Base-by-base conservation (phyloP, 2,329 filamentous ascomycete species). In the Colletotrichum tanaceti region DNA sequence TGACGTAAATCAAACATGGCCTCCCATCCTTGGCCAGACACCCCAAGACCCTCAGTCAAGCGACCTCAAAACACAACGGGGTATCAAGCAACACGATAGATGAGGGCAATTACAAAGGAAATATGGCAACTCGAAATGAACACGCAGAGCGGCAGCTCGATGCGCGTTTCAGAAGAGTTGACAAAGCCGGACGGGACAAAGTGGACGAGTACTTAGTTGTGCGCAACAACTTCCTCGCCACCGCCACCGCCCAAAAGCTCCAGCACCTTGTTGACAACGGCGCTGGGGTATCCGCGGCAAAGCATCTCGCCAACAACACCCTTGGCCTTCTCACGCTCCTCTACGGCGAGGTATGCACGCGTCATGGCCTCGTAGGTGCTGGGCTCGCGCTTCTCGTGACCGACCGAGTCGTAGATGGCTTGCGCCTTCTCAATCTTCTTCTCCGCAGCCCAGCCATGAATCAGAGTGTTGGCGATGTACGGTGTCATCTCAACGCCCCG, bases 321-420 rank as follows among this genome's bases (percentile, higher is more conserved):
- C 81, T 93, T 90, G 46, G 96, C 96, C 66, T 87, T 86, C 57
- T 90, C 86, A 41, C 93, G 90, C 77, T 97, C 89, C 77, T 97
- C 93, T 4, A 91, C 91, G 13, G 93, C 90, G 63, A 99, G 88
- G 81, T 91, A 98, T 0, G 96, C 96, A 53, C 96, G 88, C 5
- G 94, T 97, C 96, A 99, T 99, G 47, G 95, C 94, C 82, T 99
- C 96, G 79, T 99, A 99, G 5, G 96, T 99, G 84, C 94, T 98
- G 4, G 96, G 96, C 83, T 99, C 96, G 65, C 96, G 90, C 82
- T 91, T 94, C 63, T 90, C 87, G 35, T 89, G 86, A 10, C 90
- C 88, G 4, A 99, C 90, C n/a, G 87, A 85, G 68, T 92, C 87
- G 77, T 97, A 99, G 70, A 98, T 90, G 28, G 86, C 82, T 76